Percentiles rank a stretch among this genome's conserved stretches.
phyloP scores from a whole-genome alignment of 306 rosid genomes.

The Gastrolobium villosum region DNA sequence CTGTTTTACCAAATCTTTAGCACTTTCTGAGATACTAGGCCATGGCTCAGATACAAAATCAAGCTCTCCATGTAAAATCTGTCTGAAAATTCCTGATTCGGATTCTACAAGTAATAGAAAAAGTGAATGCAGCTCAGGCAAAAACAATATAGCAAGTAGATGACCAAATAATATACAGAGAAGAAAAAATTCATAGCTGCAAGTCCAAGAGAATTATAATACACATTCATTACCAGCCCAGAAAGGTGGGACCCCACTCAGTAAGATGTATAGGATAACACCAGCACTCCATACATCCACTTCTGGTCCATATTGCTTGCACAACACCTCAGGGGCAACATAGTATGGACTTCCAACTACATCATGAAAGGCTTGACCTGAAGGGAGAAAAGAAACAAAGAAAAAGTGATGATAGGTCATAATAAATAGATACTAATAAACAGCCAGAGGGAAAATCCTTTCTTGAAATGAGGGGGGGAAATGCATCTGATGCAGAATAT shows the following conservation, averaged over 20 bases:
- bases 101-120: slow-evolving; percentile 63
- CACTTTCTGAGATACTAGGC: slow-evolving; percentile 86
- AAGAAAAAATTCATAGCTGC: slow-evolving; percentile 26
- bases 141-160: slow-evolving; percentile 5
- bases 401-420: slow-evolving; percentile 25
- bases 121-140: slow-evolving; percentile 37
- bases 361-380: slow-evolving; percentile 79
- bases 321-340: slow-evolving; percentile 89
- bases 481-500: slow-evolving; percentile 13
- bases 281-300: slow-evolving; percentile 98
- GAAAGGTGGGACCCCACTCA: slow-evolving; percentile 95
- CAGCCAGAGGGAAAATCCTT: neutral
- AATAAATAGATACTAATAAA: neutral
- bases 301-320: slow-evolving; percentile 84
- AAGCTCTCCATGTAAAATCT: slow-evolving; percentile 73
- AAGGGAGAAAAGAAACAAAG: slow-evolving; percentile 40
- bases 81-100: slow-evolving; percentile 88
- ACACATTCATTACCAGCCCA: slow-evolving; percentile 80
- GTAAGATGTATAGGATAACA: slow-evolving; percentile 85
- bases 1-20: slow-evolving; percentile 74
- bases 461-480: neutral
- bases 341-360: slow-evolving; percentile 93
- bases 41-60: slow-evolving; percentile 88
- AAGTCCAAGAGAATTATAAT: slow-evolving; percentile 21
- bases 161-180: slow-evolving; percentile 3